These are phyloP conservation scores for Paralagenidium karlingii DNA, from an alignment of 352 stramenopile genomes.

Conservation along the genomic window DNA sequence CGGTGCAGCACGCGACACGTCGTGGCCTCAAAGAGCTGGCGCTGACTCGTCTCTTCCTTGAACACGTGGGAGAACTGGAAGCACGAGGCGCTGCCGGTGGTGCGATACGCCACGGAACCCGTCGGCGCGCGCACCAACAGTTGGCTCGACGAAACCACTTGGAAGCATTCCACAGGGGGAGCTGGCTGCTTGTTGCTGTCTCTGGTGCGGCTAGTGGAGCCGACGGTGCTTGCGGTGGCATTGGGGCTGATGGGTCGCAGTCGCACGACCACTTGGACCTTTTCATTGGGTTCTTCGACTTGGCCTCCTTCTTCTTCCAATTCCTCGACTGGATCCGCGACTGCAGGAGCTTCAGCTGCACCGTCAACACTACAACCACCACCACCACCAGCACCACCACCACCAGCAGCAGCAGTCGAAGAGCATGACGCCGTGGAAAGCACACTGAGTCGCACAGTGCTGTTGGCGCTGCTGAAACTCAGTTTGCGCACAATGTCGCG, in stretches of 20 bases:
- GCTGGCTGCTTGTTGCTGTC: neutral
- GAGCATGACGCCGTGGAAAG: neutral
- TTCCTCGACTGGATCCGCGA: constrained; percentile 8
- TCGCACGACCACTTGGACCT: constrained; percentile 54
- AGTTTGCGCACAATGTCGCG: constrained; percentile 40
- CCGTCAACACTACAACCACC: neutral
- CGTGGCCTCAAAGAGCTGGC: constrained; percentile 85
- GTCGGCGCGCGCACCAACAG: constrained; percentile 55
- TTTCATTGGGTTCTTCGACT: constrained; percentile 3
- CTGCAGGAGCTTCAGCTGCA: constrained; percentile 3
- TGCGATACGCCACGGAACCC: constrained; percentile 60
- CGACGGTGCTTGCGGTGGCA: neutral
- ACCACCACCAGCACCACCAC: neutral
- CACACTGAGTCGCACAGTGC: constrained; percentile 11
- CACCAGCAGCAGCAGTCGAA: neutral
- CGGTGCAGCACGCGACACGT: constrained; percentile 85
- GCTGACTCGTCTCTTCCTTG: constrained; percentile 55
- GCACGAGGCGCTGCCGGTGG: constrained; percentile 54
- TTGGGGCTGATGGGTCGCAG: constrained; percentile 21
- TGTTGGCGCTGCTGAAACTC: constrained; percentile 63
- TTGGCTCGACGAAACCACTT: constrained; percentile 39
- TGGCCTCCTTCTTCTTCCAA: constrained; percentile 6
- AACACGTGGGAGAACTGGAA: constrained; percentile 86
- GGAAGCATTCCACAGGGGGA: constrained; percentile 34
- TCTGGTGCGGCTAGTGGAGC: neutral